Percentiles rank a stretch among this genome's conserved stretches.
These are phyloP conservation scores for Rhodotorula babjevae DNA, from an alignment of 768 basidiomycete species.

Conservation along the genomic window DNA sequence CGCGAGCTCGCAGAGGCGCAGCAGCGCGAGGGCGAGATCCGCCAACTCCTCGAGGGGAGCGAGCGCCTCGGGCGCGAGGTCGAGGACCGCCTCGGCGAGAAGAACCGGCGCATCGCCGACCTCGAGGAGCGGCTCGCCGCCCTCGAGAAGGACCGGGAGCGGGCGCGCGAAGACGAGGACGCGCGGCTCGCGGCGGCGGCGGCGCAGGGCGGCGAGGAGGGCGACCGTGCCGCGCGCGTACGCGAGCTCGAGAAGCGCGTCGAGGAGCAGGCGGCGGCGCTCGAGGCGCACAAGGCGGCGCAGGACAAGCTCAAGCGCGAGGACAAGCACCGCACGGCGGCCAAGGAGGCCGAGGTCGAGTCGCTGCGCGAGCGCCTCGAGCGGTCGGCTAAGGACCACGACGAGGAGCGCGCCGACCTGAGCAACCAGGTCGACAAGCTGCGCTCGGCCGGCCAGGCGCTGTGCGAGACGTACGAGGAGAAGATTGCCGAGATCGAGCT, in stretches of 20 bases:
- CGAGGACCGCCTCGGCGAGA: slow-evolving; percentile 50
- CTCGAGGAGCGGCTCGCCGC: slow-evolving; percentile 52
- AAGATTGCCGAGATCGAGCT: slow-evolving; percentile 66
- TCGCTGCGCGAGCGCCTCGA: slow-evolving; percentile 55
- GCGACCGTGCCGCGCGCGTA: slow-evolving; percentile 25
- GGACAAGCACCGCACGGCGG: slow-evolving; percentile 35
- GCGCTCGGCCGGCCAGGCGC: slow-evolving; percentile 82
- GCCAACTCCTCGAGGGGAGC: slow-evolving; percentile 38
- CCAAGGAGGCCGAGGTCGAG: slow-evolving; percentile 61
- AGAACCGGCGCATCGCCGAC: slow-evolving; percentile 40
- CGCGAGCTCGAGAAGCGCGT: slow-evolving; percentile 42
- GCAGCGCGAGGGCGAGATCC: slow-evolving; percentile 37
- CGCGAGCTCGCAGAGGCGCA: slow-evolving; percentile 46
- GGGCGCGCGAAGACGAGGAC: slow-evolving; percentile 54
- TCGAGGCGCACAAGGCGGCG: slow-evolving; percentile 40
- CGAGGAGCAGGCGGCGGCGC: slow-evolving; percentile 37
- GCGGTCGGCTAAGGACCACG: slow-evolving; percentile 52
- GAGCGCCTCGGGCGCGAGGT: slow-evolving; percentile 37
- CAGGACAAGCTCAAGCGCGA: slow-evolving; percentile 21
- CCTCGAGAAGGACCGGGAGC: slow-evolving; percentile 56
- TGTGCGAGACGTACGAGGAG: slow-evolving; percentile 91
- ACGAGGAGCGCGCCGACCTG: slow-evolving; percentile 64
- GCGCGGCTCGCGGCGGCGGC: slow-evolving; percentile 46
- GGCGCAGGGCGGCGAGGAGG: slow-evolving; percentile 6
- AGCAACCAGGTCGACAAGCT: slow-evolving; percentile 73